These are phyloP conservation scores for Heterobasidion irregulare DNA, from an alignment of 1,284 basidiomycete species.

Conservation along the genomic window DNA sequence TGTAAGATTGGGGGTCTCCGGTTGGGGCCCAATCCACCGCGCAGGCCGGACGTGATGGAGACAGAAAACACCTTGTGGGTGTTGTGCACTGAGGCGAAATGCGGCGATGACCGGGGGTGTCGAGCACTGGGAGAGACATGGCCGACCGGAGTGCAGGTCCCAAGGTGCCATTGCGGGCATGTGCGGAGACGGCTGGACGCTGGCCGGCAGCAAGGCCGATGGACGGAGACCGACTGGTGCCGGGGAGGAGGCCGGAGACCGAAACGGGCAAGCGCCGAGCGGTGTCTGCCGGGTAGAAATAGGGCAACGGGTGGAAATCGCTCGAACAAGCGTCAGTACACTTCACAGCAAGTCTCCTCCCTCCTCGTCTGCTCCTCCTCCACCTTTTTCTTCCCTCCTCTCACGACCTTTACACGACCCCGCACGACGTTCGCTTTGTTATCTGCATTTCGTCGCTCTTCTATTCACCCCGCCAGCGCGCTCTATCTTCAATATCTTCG, in stretches of 20 bases:
- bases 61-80: too few species aligned
- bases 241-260: neutral
- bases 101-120: too few species aligned
- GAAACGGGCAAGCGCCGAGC: neutral
- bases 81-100: too few species aligned
- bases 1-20: too few species aligned
- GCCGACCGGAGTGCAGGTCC: too few species aligned
- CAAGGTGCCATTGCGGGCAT: neutral
- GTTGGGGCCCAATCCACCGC: too few species aligned
- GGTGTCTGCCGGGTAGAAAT: neutral
- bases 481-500: conserved; percentile 11
- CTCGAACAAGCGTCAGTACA: neutral
- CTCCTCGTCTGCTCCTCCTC: conserved; percentile 5
- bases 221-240: neutral
- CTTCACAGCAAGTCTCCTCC: neutral
- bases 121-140: too few species aligned
- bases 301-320: neutral
- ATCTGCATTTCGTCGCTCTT: conserved; percentile 16
- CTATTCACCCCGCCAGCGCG: conserved; percentile 5
- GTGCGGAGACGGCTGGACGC: too few species aligned
- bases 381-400: conserved; percentile 18
- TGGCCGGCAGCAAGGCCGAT: neutral
- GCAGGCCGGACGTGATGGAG: too few species aligned
- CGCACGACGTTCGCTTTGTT: conserved; percentile 47
- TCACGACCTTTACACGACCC: conserved; percentile 63